Evolutionary conservation across 2,329 filamentous ascomycete species (phyloP).

Genomic region (Epichloe gansuensis): DNA sequence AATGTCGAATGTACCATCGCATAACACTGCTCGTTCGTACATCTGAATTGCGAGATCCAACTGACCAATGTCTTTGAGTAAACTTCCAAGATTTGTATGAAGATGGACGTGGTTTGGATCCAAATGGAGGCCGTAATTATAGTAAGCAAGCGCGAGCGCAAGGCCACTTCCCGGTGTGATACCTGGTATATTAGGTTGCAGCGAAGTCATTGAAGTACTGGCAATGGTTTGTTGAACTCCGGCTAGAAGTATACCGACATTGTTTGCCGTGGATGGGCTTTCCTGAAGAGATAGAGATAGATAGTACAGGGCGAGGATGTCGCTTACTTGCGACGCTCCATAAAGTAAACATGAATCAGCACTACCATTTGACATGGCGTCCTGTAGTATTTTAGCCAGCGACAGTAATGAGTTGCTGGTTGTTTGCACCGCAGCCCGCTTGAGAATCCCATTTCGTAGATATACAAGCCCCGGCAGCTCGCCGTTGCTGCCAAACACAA

Average conservation of each 20-base stretch:
- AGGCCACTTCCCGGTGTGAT: constrained; percentile 78
- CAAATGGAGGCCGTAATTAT: constrained; percentile 82
- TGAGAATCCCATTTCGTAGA: constrained; percentile 57
- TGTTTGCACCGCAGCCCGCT: constrained; percentile 74
- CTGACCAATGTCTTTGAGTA: constrained; percentile 93
- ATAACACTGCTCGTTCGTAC: constrained; percentile 90
- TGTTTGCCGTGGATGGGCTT: constrained; percentile 95
- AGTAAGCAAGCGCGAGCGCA: constrained; percentile 80
- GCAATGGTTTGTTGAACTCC: constrained; percentile 63
- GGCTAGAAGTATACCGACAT: constrained; percentile 92
- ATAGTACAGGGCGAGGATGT: constrained; percentile 92
- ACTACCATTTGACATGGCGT: constrained; percentile 72
- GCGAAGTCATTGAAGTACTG: constrained; percentile 19
- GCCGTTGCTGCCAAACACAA: constrained; percentile 68
- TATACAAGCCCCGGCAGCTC: constrained; percentile 68
- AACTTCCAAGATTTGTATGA: constrained; percentile 89
- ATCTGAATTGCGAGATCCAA: constrained; percentile 85
- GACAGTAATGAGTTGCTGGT: constrained; percentile 94
- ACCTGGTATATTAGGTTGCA: constrained; percentile 51
- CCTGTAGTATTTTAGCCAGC: constrained; percentile 94
- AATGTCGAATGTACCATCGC: constrained; percentile 92
- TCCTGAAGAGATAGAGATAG: constrained; percentile 87
- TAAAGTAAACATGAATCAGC: constrained; percentile 41
- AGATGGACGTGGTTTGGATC: constrained; percentile 88
- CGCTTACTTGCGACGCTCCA: constrained; percentile 66